A percentile compares a stretch with the other conserved stretches of the same genome.
Evolutionary conservation across 1,284 basidiomycete genomes (phyloP).

Genomic region (Ganoderma resinaceum): DNA sequence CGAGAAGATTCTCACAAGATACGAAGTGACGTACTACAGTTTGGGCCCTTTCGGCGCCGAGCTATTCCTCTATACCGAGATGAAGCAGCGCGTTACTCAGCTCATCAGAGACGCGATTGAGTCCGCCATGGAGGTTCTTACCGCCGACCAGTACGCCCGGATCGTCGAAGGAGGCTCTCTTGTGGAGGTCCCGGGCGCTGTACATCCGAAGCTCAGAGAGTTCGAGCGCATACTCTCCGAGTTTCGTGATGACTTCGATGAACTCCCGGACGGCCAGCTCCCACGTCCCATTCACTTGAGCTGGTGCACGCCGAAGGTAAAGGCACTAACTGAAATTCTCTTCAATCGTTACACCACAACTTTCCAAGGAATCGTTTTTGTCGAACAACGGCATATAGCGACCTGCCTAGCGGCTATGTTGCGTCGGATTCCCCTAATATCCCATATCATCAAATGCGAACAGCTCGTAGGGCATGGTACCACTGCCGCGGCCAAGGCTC

Average conservation of each 20-base stretch:
- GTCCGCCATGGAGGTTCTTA: slow-evolving; percentile 32
- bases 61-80: slow-evolving; percentile 66
- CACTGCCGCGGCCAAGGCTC: slow-evolving; percentile 45
- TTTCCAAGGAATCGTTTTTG: slow-evolving; percentile 86
- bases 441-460: slow-evolving; percentile 62
- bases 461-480: slow-evolving; percentile 76
- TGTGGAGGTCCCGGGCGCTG: slow-evolving; percentile 19
- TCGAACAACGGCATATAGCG: slow-evolving; percentile 82
- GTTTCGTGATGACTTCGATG: slow-evolving; percentile 58
- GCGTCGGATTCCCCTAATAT: slow-evolving; percentile 60
- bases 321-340: slow-evolving; percentile 65
- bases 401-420: slow-evolving; percentile 72
- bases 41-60: slow-evolving; percentile 64
- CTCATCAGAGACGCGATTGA: slow-evolving; percentile 42
- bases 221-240: slow-evolving; percentile 58
- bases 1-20: slow-evolving; percentile 63
- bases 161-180: slow-evolving; percentile 15
- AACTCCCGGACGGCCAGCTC: slow-evolving; percentile 29
- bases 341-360: slow-evolving; percentile 56
- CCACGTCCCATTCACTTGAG: slow-evolving; percentile 52
- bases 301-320: slow-evolving; percentile 80
- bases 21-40: slow-evolving; percentile 60
- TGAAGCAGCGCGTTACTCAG: slow-evolving; percentile 55
- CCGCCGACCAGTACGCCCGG: slow-evolving; percentile 26
- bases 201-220: slow-evolving; percentile 49